Conservation (phyloP, 805 yeast species). For the Saturnispora serradocipensis region DNA sequence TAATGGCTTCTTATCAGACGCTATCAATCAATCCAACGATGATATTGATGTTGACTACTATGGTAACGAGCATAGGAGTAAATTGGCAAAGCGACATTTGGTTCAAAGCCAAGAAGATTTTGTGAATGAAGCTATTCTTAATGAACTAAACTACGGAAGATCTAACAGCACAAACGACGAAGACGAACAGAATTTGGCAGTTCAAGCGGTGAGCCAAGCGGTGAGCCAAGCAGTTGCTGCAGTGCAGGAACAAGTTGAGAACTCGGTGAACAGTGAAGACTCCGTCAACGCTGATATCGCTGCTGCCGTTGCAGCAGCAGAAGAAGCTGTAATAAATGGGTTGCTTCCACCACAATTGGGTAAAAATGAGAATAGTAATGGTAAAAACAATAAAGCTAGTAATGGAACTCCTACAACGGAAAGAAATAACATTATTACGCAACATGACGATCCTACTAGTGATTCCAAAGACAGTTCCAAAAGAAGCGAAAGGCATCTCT, state of each 20-base stretch:
- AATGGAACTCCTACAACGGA: neutral
- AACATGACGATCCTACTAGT: neutral
- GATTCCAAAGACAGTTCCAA: neutral
- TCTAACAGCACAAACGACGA: constrained; percentile 10
- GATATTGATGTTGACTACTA: constrained; percentile 11
- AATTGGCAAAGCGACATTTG: neutral
- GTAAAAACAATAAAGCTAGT: neutral
- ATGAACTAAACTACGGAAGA: constrained; percentile 35
- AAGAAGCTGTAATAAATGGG: constrained; percentile 3
- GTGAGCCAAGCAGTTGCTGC: constrained; percentile 11
- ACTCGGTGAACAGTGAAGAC: constrained; percentile 20
- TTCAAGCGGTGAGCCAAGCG: constrained; percentile 22
- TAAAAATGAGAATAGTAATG: neutral
- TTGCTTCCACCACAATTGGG: neutral
- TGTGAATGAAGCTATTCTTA: constrained; percentile 62
- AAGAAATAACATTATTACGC: neutral
- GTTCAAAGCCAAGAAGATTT: constrained; percentile 19
- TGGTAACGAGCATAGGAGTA: neutral
- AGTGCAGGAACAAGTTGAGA: constrained; percentile 10
- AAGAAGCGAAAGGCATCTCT: neutral
- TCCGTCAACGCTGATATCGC: constrained; percentile 14
- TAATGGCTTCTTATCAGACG: constrained; percentile 39
- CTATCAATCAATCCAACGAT: constrained; percentile 17
- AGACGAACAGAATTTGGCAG: constrained; percentile 26
- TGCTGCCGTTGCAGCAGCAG: constrained; percentile 29